Percentiles rank a stretch among this genome's conserved stretches.
These are phyloP conservation scores for Lachnellula hyalina DNA, from an alignment of 2,329 filamentous ascomycete genomes.

Conservation along the genomic window DNA sequence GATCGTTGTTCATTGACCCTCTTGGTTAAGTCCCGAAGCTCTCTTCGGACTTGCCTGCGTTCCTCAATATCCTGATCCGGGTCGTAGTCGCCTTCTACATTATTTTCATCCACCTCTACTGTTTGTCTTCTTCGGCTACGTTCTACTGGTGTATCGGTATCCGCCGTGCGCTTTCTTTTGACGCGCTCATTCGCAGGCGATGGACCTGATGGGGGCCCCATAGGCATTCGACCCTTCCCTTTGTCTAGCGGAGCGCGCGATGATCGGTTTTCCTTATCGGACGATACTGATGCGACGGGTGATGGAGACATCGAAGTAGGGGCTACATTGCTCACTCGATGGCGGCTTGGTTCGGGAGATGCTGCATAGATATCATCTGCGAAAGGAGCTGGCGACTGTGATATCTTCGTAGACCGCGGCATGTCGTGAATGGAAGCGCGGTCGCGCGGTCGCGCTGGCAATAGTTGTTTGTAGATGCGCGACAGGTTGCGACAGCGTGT, in stretches of 20 bases:
- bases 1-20: constrained; percentile 59
- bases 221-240: constrained; percentile 36
- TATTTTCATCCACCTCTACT: constrained; percentile 29
- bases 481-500: not conserved
- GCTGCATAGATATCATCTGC: constrained; percentile 29
- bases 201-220: constrained; percentile 30
- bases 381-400: constrained; percentile 24
- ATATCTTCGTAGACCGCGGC: constrained; percentile 21
- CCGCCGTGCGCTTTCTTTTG: constrained; percentile 25
- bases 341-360: constrained; percentile 23
- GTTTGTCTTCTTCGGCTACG: constrained; percentile 25
- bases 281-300: constrained; percentile 33
- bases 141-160: constrained; percentile 15
- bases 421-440: constrained; percentile 3
- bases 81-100: constrained; percentile 54
- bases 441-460: not conserved
- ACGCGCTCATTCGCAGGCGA: constrained; percentile 6
- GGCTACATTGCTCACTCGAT: constrained; percentile 9
- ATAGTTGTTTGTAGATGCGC: not conserved
- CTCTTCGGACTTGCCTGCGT: constrained; percentile 64
- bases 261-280: constrained; percentile 45
- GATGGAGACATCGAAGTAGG: constrained; percentile 25
- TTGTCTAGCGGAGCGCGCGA: constrained; percentile 33
- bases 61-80: constrained; percentile 75
- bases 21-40: constrained; percentile 62